Percentiles rank a stretch among this genome's conserved stretches.
These are phyloP conservation scores for Cladosporium sp. DNA, from an alignment of 2,329 filamentous ascomycete species.

Conservation along the genomic window DNA sequence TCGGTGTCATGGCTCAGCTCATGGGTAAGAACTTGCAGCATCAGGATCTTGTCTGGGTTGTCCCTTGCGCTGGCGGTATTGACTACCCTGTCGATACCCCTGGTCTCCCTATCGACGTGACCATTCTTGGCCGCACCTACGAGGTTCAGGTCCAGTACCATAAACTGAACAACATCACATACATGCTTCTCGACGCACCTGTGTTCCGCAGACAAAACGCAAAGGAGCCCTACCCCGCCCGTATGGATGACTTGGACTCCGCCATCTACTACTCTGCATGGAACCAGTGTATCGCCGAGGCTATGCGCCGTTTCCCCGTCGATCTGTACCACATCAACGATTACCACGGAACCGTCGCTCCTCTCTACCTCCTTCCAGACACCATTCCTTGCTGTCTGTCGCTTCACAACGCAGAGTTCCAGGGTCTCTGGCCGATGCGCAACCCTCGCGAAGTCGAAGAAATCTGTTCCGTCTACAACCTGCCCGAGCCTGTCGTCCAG, in stretches of 20 bases:
- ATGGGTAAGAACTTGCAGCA: slow-evolving; percentile 68
- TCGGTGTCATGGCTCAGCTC: slow-evolving; percentile 70
- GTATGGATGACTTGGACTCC: slow-evolving; percentile 70
- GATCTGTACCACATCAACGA: slow-evolving; percentile 70
- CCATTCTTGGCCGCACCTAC: slow-evolving; percentile 62
- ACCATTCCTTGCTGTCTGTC: slow-evolving; percentile 65
- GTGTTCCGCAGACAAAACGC: slow-evolving; percentile 67
- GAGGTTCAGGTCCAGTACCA: slow-evolving; percentile 67
- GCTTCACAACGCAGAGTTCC: slow-evolving; percentile 70
- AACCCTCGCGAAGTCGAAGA: slow-evolving; percentile 63
- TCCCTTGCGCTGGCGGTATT: slow-evolving; percentile 60
- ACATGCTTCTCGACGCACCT: slow-evolving; percentile 66
- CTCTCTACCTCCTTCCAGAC: slow-evolving; percentile 64
- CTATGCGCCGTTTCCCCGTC: slow-evolving; percentile 63
- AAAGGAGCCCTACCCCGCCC: slow-evolving; percentile 64
- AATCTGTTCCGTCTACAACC: slow-evolving; percentile 66
- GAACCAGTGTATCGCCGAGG: slow-evolving; percentile 69
- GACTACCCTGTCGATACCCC: slow-evolving; percentile 63
- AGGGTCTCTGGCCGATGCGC: slow-evolving; percentile 69
- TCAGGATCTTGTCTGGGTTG: slow-evolving; percentile 63
- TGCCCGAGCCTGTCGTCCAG: slow-evolving; percentile 58
- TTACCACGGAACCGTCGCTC: slow-evolving; percentile 65
- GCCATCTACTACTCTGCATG: slow-evolving; percentile 71
- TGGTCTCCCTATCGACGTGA: slow-evolving; percentile 64
- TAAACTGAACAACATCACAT: slow-evolving; percentile 65